Evolutionary conservation across 208 protist genomes (phyloP).

Genomic region (Porcisia hertigi): DNA sequence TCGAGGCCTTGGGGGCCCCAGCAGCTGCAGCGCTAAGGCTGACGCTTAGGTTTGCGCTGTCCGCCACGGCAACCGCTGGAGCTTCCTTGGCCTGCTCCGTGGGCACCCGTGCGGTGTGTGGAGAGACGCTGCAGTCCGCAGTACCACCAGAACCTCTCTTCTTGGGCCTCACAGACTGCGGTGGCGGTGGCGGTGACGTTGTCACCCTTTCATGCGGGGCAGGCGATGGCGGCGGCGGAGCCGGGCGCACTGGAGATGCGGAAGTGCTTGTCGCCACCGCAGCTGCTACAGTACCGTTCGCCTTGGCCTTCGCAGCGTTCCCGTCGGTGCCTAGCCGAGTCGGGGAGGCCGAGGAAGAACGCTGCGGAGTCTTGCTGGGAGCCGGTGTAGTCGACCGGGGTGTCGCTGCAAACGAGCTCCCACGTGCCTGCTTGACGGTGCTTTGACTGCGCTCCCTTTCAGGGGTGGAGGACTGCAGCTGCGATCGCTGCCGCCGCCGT

Average conservation of each 20-base stretch:
- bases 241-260: slow-evolving; percentile 15
- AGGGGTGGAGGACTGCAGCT: neutral
- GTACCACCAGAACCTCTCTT: neutral
- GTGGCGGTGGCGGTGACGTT: neutral
- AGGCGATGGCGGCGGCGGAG: slow-evolving; percentile 25
- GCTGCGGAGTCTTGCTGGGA: slow-evolving; percentile 6
- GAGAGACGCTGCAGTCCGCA: neutral
- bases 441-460: slow-evolving; percentile 7
- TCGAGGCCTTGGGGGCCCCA: neutral
- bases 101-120: neutral
- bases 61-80: neutral
- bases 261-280: neutral
- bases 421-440: neutral
- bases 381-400: slow-evolving; percentile 11
- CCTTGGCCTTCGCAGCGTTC: neutral
- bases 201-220: neutral
- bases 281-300: neutral
- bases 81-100: neutral
- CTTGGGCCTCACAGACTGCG: slow-evolving; percentile 1
- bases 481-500: neutral
- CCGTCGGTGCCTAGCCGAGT: slow-evolving; percentile 1
- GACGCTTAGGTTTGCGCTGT: neutral
- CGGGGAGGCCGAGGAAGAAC: neutral
- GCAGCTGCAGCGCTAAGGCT: neutral
- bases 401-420: slow-evolving; percentile 3